Evolutionary conservation across 1,139 yeast genomes (phyloP).

Genomic region (Torulaspora globosa): DNA sequence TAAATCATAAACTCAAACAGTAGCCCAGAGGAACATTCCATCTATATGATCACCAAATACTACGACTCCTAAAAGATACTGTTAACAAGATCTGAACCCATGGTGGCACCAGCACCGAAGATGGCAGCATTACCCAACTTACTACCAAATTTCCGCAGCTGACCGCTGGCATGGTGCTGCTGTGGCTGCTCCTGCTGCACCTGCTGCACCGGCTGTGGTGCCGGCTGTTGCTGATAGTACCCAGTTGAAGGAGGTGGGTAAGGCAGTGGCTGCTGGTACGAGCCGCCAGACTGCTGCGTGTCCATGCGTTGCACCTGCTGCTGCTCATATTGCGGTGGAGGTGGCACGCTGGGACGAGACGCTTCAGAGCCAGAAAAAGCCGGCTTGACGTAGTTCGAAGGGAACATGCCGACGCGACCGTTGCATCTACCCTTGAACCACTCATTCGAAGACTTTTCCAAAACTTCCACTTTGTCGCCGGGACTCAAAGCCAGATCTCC

Average conservation of each 20-base stretch:
- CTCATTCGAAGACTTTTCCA: constrained; percentile 73
- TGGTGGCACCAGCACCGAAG: constrained; percentile 96
- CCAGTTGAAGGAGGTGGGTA: constrained; percentile 18
- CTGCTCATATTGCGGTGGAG: constrained; percentile 47
- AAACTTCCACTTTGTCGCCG: constrained; percentile 66
- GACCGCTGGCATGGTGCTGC: constrained; percentile 9
- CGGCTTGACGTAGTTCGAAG: constrained; percentile 72
- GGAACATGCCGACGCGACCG: constrained; percentile 74
- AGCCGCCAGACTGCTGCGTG: constrained; percentile 12
- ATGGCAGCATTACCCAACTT: constrained; percentile 89
- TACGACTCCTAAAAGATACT: constrained; percentile 56
- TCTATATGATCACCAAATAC: background rate
- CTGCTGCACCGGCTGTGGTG: constrained; percentile 18
- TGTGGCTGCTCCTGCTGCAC: constrained; percentile 22
- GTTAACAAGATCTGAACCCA: constrained; percentile 83
- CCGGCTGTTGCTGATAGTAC: constrained; percentile 17
- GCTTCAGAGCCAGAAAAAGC: constrained; percentile 37
- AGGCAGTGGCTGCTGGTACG: constrained; percentile 27
- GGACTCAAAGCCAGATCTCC: constrained; percentile 63
- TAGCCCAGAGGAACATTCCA: background rate
- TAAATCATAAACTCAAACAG: constrained; percentile 1
- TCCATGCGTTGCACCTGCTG: constrained; percentile 10
- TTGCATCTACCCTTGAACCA: constrained; percentile 85
- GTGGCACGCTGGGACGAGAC: constrained; percentile 36
- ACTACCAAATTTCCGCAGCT: constrained; percentile 66